Conservation (phyloP, 1,139 yeast species). For the Yamadazyma friedrichii region DNA sequence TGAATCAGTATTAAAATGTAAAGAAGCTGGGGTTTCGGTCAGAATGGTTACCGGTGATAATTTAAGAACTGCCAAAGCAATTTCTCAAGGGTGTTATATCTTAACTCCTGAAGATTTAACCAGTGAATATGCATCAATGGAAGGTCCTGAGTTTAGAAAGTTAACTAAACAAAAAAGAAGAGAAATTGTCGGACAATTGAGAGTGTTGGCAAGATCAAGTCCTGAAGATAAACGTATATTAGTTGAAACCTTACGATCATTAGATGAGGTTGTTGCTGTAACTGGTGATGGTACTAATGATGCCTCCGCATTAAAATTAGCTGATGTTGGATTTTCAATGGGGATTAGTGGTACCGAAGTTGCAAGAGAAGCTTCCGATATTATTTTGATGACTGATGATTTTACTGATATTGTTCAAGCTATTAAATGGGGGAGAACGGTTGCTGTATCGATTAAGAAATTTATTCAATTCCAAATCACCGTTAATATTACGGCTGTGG, state of each 20-base stretch:
- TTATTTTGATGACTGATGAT: slow-evolving; percentile 92
- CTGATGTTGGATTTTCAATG: slow-evolving; percentile 94
- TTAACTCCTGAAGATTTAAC: slow-evolving; percentile 52
- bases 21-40: slow-evolving; percentile 87
- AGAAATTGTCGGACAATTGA: slow-evolving; percentile 63
- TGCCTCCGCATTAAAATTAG: slow-evolving; percentile 90
- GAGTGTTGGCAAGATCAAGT: slow-evolving; percentile 89
- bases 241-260: slow-evolving; percentile 75
- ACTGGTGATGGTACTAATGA: slow-evolving; percentile 98
- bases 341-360: slow-evolving; percentile 94
- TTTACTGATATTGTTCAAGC: slow-evolving; percentile 95
- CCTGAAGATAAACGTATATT: slow-evolving; percentile 91
- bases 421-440: slow-evolving; percentile 99
- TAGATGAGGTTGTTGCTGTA: slow-evolving; percentile 95
- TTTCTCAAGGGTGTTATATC: slow-evolving; percentile 84
- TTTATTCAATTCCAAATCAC: slow-evolving; percentile 95
- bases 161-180: slow-evolving; percentile 58
- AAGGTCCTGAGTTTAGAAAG: slow-evolving; percentile 85
- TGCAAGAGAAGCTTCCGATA: slow-evolving; percentile 94
- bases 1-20: slow-evolving; percentile 82
- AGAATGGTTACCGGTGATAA: slow-evolving; percentile 99
- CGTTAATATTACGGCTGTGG: slow-evolving; percentile 93
- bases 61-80: slow-evolving; percentile 84
- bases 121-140: slow-evolving; percentile 71
- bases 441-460: slow-evolving; percentile 88